Percentiles rank a stretch among this genome's conserved stretches.
phyloP scores from a whole-genome alignment of 805 yeast genomes.

The Ogataea naganishii region DNA sequence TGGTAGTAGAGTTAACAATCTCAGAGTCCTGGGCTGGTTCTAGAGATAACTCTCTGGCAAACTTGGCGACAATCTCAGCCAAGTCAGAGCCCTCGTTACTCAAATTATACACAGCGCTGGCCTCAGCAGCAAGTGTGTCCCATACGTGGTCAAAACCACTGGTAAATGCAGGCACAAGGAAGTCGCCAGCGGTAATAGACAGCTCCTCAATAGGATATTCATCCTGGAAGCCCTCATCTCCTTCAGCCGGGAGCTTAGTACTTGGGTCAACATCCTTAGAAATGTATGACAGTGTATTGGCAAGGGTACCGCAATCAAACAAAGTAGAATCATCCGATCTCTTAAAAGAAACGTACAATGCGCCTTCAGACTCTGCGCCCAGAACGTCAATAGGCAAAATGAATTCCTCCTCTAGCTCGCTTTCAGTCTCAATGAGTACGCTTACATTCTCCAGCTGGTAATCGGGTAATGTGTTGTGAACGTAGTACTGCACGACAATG shows the following conservation, averaged over 20 bases:
- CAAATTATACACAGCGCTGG: conserved; percentile 59
- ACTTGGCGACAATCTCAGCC: conserved; percentile 47
- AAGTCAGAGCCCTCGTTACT: conserved; percentile 33
- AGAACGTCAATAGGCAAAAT: conserved; percentile 67
- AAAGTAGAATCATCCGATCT: conserved; percentile 37
- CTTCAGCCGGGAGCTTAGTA: conserved; percentile 57
- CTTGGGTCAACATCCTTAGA: conserved; percentile 73
- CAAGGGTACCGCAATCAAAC: conserved; percentile 35
- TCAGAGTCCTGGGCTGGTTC: conserved; percentile 72
- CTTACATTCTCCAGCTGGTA: conserved; percentile 70
- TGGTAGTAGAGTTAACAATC: conserved; percentile 42
- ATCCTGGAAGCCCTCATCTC: conserved; percentile 82
- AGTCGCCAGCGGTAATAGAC: conserved; percentile 72
- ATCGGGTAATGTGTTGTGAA: conserved; percentile 78
- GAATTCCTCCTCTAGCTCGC: conserved; percentile 57
- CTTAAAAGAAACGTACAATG: conserved; percentile 68
- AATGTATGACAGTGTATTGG: conserved; percentile 62
- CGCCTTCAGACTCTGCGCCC: conserved; percentile 61
- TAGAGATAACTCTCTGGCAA: conserved; percentile 49
- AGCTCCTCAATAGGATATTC: conserved; percentile 87
- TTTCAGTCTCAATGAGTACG: conserved; percentile 60
- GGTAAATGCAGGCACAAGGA: conserved; percentile 64
- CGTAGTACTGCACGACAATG: conserved; percentile 71
- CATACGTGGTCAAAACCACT: conserved; percentile 67
- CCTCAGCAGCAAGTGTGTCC: conserved; percentile 63